A percentile compares a stretch with the other conserved stretches of the same genome.
Conservation (phyloP, 2,329 filamentous ascomycete genomes). For the Calonectria fujianensis region DNA sequence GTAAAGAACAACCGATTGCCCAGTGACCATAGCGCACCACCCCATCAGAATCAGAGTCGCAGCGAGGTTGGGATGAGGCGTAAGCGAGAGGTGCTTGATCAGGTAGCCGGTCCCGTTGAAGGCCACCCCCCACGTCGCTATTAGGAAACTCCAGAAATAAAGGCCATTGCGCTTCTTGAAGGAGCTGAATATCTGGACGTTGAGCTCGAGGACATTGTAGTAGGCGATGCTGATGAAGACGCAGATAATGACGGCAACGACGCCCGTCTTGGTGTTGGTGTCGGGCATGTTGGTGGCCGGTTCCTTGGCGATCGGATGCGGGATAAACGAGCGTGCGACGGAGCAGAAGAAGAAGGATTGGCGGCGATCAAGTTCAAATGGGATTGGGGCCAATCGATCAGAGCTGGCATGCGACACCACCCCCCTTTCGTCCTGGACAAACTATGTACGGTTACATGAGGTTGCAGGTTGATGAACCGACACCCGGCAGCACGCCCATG, state of each 20-base stretch:
- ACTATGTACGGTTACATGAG: neutral
- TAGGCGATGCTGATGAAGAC: conserved; percentile 54
- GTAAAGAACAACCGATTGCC: conserved; percentile 77
- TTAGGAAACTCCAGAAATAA: conserved; percentile 62
- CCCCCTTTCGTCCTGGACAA: neutral
- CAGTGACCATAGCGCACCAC: conserved; percentile 73
- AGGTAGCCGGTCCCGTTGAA: conserved; percentile 66
- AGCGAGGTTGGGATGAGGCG: conserved; percentile 41
- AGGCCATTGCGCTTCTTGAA: conserved; percentile 58
- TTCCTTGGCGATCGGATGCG: neutral
- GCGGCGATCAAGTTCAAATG: conserved; percentile 20
- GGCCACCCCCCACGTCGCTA: conserved; percentile 58
- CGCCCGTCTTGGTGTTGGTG: conserved; percentile 42
- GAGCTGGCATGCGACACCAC: neutral
- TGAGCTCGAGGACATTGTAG: conserved; percentile 61
- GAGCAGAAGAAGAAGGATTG: neutral
- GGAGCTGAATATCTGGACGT: conserved; percentile 55
- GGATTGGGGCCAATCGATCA: neutral
- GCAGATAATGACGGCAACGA: conserved; percentile 45
- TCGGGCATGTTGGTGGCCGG: conserved; percentile 31
- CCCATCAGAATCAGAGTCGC: conserved; percentile 56
- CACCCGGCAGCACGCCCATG: neutral
- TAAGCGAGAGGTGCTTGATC: conserved; percentile 59
- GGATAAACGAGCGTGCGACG: neutral
- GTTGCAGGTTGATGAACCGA: neutral